These are phyloP conservation scores for Corchorus olitorius DNA, from an alignment of 345 rosid genomes.

Conservation along the genomic window DNA sequence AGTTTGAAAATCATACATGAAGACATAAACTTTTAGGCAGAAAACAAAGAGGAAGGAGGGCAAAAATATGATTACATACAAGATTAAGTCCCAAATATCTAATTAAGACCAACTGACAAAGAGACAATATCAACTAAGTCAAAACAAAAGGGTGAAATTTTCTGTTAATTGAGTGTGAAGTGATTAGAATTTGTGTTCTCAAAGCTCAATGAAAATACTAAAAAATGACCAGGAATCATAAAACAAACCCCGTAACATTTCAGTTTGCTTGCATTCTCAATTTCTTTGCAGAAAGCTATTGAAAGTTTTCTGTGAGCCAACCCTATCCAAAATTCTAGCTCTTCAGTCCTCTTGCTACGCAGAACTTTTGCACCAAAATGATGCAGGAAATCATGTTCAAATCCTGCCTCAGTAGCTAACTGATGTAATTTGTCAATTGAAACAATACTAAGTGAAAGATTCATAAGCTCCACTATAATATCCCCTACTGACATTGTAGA, in stretches of 20 bases:
- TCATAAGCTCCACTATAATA: slow-evolving; percentile 52
- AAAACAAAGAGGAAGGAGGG: neutral
- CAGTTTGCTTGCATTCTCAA: slow-evolving; percentile 23
- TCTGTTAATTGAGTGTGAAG: neutral
- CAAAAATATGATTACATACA: neutral
- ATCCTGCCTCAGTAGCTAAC: slow-evolving; percentile 65
- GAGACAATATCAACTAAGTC: neutral
- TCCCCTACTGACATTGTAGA: slow-evolving; percentile 39
- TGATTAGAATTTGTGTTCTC: neutral
- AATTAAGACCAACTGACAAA: neutral
- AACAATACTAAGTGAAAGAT: slow-evolving; percentile 47
- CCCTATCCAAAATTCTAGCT: slow-evolving; percentile 74
- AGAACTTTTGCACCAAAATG: slow-evolving; percentile 58
- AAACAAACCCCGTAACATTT: slow-evolving; percentile 40
- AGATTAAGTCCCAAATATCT: neutral
- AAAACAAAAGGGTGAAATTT: neutral
- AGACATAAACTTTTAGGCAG: neutral
- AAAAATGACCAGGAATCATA: neutral
- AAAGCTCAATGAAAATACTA: neutral
- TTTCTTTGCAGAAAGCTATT: slow-evolving; percentile 48
- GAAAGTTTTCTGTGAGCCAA: slow-evolving; percentile 63
- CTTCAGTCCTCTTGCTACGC: slow-evolving; percentile 48
- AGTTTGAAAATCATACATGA: neutral
- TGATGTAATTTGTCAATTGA: slow-evolving; percentile 56
- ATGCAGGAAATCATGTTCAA: slow-evolving; percentile 54